Percentiles rank a stretch among this genome's conserved stretches.
These are phyloP conservation scores for Kalmanozyma brasiliensis DNA, from an alignment of 1,284 basidiomycete species.

Conservation along the genomic window DNA sequence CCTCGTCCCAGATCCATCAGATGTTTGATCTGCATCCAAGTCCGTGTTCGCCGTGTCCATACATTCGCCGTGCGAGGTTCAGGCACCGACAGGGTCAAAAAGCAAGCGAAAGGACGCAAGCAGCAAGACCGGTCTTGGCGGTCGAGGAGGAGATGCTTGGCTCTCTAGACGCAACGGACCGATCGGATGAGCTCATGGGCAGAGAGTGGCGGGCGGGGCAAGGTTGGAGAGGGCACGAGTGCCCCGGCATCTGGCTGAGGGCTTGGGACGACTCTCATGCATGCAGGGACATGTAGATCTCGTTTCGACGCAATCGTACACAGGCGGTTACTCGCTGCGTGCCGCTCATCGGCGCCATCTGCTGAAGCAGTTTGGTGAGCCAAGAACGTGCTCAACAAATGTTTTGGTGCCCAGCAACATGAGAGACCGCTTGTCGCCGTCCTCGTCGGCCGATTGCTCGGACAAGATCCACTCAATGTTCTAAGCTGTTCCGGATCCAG, in stretches of 20 bases:
- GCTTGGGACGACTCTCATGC: too few relatives aligned
- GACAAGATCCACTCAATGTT: neutral
- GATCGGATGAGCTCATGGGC: slow-evolving; percentile 11
- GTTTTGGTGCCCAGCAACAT: slow-evolving; percentile 1
- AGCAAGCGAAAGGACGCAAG: too few relatives aligned
- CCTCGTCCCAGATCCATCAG: too few relatives aligned
- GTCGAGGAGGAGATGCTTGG: too few relatives aligned
- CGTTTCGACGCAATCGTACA: slow-evolving; percentile 6
- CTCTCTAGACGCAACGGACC: neutral
- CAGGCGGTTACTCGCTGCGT: neutral
- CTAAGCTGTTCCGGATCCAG: slow-evolving; percentile 2
- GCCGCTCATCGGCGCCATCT: too few relatives aligned
- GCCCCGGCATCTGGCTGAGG: too few relatives aligned
- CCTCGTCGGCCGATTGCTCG: neutral
- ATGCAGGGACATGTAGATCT: slow-evolving; percentile 10
- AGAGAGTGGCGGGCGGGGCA: slow-evolving; percentile 5
- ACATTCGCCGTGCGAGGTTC: too few relatives aligned
- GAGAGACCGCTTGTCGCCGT: slow-evolving; percentile 15
- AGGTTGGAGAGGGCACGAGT: slow-evolving; percentile 14
- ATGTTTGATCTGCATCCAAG: too few relatives aligned
- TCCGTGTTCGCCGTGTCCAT: too few relatives aligned
- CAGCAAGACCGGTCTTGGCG: neutral
- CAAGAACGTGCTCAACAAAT: too few relatives aligned
- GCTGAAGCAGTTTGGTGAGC: too few relatives aligned
- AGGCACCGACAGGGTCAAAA: too few relatives aligned